These are phyloP conservation scores for Kalmusia sp. DNA, from an alignment of 2,329 filamentous ascomycete genomes.

Conservation along the genomic window DNA sequence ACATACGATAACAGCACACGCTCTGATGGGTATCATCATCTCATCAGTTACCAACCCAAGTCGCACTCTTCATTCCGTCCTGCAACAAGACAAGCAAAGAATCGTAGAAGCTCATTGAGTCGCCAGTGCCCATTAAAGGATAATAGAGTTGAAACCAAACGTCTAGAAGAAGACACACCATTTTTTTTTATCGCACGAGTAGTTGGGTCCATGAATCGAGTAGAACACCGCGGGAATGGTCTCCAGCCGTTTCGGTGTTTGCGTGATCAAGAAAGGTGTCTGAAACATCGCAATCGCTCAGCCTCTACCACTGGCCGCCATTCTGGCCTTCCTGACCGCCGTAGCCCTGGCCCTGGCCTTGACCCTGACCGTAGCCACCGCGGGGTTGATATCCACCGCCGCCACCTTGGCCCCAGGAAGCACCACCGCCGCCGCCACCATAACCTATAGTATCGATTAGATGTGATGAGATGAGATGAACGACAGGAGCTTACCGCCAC, in stretches of 20 bases:
- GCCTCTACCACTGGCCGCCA: constrained; percentile 43
- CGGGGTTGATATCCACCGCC: constrained; percentile 31
- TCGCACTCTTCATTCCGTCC: constrained; percentile 34
- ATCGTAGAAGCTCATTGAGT: constrained; percentile 32
- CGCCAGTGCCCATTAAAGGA: constrained; percentile 35
- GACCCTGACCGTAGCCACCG: constrained; percentile 28
- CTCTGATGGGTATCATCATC: constrained; percentile 51
- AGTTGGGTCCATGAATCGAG: background rate
- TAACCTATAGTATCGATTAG: constrained; percentile 25
- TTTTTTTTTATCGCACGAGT: constrained; percentile 9
- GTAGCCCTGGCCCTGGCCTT: constrained; percentile 31
- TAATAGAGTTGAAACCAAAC: constrained; percentile 20
- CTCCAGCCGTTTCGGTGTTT: constrained; percentile 4
- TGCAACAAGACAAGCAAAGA: constrained; percentile 31
- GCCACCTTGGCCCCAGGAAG: constrained; percentile 9
- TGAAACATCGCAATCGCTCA: background rate
- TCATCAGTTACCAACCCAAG: constrained; percentile 42
- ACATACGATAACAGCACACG: constrained; percentile 39
- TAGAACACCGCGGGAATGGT: constrained; percentile 1
- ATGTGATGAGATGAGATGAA: background rate
- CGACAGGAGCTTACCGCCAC: constrained; percentile 21
- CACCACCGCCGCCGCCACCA: constrained; percentile 31
- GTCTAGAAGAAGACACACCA: constrained; percentile 31
- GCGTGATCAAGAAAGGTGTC: background rate
- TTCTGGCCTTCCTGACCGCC: constrained; percentile 38